Conservation (phyloP, 2,329 filamentous ascomycete species). For the Ascochyta koolunga region DNA sequence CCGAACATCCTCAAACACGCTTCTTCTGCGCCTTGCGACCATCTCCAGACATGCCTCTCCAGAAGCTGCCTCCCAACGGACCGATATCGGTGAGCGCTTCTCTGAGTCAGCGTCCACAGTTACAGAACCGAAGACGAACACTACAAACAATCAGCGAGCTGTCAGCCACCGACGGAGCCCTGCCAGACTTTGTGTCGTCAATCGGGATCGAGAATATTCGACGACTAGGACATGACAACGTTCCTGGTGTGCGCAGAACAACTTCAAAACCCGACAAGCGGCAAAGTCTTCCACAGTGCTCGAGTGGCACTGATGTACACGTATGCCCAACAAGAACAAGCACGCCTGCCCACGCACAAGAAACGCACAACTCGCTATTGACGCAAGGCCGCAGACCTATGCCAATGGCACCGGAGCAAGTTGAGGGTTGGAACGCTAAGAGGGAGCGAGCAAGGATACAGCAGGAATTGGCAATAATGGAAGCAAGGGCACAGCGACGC, state of each 20-base stretch:
- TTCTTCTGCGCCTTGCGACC: too few relatives aligned
- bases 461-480: slow-evolving; percentile 23
- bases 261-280: slow-evolving; percentile 17
- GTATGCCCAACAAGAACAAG: slow-evolving; percentile 5
- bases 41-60: slow-evolving; percentile 23
- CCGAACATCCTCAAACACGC: too few relatives aligned
- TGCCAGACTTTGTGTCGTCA: slow-evolving; percentile 18
- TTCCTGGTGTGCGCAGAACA: not conserved
- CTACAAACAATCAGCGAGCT: slow-evolving; percentile 41
- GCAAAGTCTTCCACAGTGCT: slow-evolving; percentile 25
- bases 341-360: slow-evolving; percentile 6
- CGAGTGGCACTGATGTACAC: slow-evolving; percentile 1
- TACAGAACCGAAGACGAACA: slow-evolving; percentile 33
- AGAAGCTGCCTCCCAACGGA: slow-evolving; percentile 22
- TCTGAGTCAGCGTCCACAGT: slow-evolving; percentile 4
- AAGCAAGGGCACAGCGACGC: slow-evolving; percentile 18
- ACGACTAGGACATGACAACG: slow-evolving; percentile 4
- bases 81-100: slow-evolving; percentile 4
- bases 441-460: slow-evolving; percentile 24
- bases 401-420: not conserved
- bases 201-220: slow-evolving; percentile 8
- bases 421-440: slow-evolving; percentile 27
- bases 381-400: not conserved
- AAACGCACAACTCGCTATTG: slow-evolving; percentile 5
- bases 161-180: slow-evolving; percentile 18